Evolutionary conservation across 2,329 filamentous ascomycete species (phyloP).

Genomic region (Cryphonectria radicalis): DNA sequence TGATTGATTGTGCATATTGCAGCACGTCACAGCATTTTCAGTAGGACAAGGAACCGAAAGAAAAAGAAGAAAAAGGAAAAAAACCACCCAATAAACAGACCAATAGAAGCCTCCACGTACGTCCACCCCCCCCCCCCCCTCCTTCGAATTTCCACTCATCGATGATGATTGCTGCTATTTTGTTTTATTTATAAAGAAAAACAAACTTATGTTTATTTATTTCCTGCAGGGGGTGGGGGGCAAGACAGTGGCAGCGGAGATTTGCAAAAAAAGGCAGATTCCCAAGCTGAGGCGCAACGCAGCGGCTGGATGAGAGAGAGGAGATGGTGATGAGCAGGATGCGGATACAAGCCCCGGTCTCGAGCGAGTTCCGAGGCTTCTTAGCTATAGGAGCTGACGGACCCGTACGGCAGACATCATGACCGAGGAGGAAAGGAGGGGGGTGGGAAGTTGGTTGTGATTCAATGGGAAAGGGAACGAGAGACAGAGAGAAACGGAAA

Average conservation of each 20-base stretch:
- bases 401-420: neutral
- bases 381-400: neutral
- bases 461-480: neutral
- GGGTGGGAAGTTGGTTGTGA: neutral
- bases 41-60: neutral
- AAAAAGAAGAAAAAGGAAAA: neutral
- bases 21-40: neutral
- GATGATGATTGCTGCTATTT: neutral
- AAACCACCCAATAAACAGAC: neutral
- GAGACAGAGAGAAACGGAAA: neutral
- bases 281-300: neutral
- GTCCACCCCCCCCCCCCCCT: neutral
- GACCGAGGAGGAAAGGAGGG: neutral
- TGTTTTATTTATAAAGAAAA: neutral
- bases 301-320: neutral
- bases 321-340: neutral
- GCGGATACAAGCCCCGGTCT: neutral
- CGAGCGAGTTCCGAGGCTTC: neutral
- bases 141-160: too few relatives aligned
- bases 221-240: neutral
- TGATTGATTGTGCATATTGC: neutral
- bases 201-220: neutral
- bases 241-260: neutral
- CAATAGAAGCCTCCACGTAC: neutral
- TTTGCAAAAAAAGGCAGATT: neutral